Percentiles rank a stretch among this genome's conserved stretches.
Conservation (phyloP, 345 rosid species). For the Syzygium aromaticum region DNA sequence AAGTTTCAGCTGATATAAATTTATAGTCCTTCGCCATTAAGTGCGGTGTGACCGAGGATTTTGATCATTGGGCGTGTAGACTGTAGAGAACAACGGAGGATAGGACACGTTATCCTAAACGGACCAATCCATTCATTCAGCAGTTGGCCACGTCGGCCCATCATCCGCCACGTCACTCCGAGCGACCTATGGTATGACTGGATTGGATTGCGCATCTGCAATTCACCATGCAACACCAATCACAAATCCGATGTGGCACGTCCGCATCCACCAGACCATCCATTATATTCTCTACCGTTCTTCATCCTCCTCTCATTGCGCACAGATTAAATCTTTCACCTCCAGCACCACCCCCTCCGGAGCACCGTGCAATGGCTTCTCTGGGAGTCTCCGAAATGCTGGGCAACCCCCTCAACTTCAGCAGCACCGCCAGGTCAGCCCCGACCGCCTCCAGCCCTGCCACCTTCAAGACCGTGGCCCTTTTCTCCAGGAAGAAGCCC, state of each 20-base stretch:
- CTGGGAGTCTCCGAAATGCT: conserved; percentile 80
- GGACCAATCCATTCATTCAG: conserved; percentile 7
- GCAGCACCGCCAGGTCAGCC: conserved; percentile 38
- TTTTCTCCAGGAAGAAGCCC: conserved; percentile 76
- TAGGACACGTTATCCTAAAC: conserved; percentile 38
- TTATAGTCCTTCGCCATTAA: background rate
- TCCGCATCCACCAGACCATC: conserved; percentile 49
- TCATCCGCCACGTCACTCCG: conserved; percentile 39
- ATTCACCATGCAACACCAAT: conserved; percentile 22
- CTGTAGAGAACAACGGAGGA: background rate
- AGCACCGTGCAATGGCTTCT: conserved; percentile 29
- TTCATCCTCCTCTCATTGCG: background rate
- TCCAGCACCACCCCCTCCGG: background rate
- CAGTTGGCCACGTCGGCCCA: conserved; percentile 28
- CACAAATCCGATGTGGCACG: conserved; percentile 34
- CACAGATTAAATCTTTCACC: background rate
- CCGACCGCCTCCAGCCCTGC: conserved; percentile 45
- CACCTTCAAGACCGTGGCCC: conserved; percentile 69
- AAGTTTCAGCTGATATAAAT: background rate
- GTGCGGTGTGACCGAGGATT: background rate
- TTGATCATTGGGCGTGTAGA: background rate
- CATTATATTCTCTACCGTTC: conserved; percentile 30
- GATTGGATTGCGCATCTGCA: conserved; percentile 46
- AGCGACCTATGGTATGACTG: conserved; percentile 36
- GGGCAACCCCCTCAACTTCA: conserved; percentile 63